Percentiles rank a stretch among this genome's conserved stretches.
Conservation (phyloP, 2,329 filamentous ascomycete species). For the Calcarisporium arbuscula region DNA sequence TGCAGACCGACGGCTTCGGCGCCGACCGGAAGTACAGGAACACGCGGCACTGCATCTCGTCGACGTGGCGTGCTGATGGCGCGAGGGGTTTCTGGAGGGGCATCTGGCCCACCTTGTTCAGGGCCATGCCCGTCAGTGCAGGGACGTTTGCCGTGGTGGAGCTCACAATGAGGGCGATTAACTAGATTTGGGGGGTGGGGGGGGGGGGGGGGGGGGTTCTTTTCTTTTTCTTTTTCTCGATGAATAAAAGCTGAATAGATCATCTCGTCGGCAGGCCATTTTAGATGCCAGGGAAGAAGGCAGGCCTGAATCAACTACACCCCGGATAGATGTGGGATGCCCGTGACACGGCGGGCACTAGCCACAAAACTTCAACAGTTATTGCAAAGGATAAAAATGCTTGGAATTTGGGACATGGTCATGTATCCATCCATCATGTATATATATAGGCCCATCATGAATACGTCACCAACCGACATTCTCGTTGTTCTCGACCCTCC, state of each 20-base stretch:
- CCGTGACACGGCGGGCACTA: too few species aligned
- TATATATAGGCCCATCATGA: background rate
- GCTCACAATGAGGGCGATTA: conserved; percentile 58
- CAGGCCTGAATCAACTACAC: background rate
- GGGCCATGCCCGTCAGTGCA: conserved; percentile 94
- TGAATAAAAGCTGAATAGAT: too few species aligned
- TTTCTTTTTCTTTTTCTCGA: too few species aligned
- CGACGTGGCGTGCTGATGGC: conserved; percentile 75
- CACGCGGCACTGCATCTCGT: conserved; percentile 84
- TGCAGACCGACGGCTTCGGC: conserved; percentile 95
- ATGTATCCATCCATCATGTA: background rate
- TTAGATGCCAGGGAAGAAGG: background rate
- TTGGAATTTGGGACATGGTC: background rate
- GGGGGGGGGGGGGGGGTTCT: too few species aligned
- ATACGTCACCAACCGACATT: conserved; percentile 28
- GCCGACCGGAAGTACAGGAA: conserved; percentile 61
- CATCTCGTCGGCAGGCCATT: too few species aligned
- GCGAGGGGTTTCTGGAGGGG: conserved; percentile 89
- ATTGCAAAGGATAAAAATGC: background rate
- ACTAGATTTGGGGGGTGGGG: too few species aligned
- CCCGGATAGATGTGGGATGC: too few species aligned
- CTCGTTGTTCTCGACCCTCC: conserved; percentile 57
- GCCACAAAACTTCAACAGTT: background rate
- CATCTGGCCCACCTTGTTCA: conserved; percentile 79
- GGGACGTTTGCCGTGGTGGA: conserved; percentile 91